A percentile compares a stretch with the other conserved stretches of the same genome.
Conservation (phyloP, 2,329 filamentous ascomycete species). For the Penicillium verrucosum region DNA sequence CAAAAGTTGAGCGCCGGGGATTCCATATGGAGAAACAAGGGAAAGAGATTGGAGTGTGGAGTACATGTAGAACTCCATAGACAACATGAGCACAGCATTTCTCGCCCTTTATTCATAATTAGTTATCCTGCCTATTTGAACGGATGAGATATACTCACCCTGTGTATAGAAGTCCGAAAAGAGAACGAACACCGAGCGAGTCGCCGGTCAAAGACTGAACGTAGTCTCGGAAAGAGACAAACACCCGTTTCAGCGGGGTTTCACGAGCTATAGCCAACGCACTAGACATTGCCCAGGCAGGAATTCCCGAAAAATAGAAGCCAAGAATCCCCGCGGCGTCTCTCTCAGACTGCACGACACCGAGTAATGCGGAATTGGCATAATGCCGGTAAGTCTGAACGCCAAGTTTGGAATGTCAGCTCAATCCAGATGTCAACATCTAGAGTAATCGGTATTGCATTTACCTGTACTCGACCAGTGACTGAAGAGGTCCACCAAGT, state of each 20-base stretch:
- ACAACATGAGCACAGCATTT: slow-evolving; percentile 36
- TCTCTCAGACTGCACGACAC: slow-evolving; percentile 38
- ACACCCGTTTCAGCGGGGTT: slow-evolving; percentile 36
- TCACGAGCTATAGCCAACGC: slow-evolving; percentile 39
- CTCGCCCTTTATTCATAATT: slow-evolving; percentile 30
- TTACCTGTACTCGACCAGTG: slow-evolving; percentile 39
- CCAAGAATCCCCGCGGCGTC: slow-evolving; percentile 32
- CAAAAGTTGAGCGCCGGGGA: slow-evolving; percentile 33
- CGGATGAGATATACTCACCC: slow-evolving; percentile 23
- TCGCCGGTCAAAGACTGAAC: slow-evolving; percentile 24
- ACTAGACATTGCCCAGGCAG: slow-evolving; percentile 39
- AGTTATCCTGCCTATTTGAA: slow-evolving; percentile 8
- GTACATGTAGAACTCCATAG: slow-evolving; percentile 44
- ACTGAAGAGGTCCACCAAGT: slow-evolving; percentile 44
- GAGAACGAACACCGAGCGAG: slow-evolving; percentile 26
- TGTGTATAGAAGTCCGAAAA: slow-evolving; percentile 29
- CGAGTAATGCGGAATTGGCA: slow-evolving; percentile 34
- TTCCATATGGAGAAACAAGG: slow-evolving; percentile 34
- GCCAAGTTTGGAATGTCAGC: slow-evolving; percentile 1
- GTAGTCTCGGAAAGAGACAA: slow-evolving; percentile 29
- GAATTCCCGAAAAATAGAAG: slow-evolving; percentile 44
- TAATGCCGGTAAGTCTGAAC: slow-evolving; percentile 40
- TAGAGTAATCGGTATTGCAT: not conserved
- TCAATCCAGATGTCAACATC: not conserved
- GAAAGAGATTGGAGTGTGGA: slow-evolving; percentile 44